phyloP scores from a whole-genome alignment of 1,139 yeast species.

The Taphrina communis region DNA sequence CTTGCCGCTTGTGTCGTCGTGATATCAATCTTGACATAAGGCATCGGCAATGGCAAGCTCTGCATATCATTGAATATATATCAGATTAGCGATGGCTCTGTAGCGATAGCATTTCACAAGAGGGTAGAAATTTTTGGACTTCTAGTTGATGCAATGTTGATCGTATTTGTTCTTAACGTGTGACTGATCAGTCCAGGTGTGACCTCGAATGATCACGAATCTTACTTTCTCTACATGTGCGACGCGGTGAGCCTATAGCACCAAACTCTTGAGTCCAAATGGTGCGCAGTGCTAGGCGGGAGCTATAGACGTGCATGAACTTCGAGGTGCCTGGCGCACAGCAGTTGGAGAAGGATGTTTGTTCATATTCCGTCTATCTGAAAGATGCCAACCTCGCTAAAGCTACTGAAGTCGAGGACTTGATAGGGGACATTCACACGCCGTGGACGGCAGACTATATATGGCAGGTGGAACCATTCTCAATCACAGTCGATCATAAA shows the following conservation, averaged over 20 bases:
- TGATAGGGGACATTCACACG: conserved; percentile 31
- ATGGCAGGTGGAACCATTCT: conserved; percentile 49
- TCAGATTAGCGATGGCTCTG: conserved; percentile 2
- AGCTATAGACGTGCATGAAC: background rate
- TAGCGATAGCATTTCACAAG: conserved; percentile 14
- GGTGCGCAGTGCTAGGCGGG: too few relatives aligned
- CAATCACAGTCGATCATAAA: conserved; percentile 5
- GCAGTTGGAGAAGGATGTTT: conserved; percentile 22
- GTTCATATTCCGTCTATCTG: conserved; percentile 11
- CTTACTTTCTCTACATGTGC: too few relatives aligned
- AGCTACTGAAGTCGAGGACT: conserved; percentile 20
- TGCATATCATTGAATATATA: background rate
- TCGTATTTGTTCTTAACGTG: too few relatives aligned
- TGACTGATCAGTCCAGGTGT: too few relatives aligned
- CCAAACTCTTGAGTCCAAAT: too few relatives aligned
- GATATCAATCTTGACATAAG: background rate
- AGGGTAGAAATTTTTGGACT: too few relatives aligned
- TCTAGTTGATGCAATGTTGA: too few relatives aligned
- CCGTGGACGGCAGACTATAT: conserved; percentile 46
- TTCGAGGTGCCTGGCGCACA: background rate
- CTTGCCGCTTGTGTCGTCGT: background rate
- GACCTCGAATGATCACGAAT: too few relatives aligned
- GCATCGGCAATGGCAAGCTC: background rate
- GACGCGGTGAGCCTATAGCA: too few relatives aligned
- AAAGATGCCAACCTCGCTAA: background rate